phyloP scores from a whole-genome alignment of 2,329 filamentous ascomycete species.

The Talaromyces pinophilus region DNA sequence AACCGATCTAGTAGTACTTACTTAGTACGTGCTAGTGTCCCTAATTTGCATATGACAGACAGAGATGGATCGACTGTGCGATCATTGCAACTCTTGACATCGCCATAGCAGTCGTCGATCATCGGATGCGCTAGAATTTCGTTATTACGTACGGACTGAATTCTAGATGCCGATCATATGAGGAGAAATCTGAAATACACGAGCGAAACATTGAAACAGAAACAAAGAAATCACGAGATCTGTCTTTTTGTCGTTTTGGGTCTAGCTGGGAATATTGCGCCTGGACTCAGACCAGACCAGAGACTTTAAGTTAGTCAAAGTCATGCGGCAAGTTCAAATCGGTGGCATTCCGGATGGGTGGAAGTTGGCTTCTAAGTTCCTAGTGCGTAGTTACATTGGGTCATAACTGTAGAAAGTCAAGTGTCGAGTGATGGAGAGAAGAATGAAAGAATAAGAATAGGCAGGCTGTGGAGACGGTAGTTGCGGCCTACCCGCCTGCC shows the following conservation, averaged over 20 bases:
- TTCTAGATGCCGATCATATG: conserved; percentile 6
- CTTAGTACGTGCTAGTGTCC: background rate
- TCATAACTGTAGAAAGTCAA: background rate
- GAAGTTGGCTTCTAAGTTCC: background rate
- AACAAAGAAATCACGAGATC: background rate
- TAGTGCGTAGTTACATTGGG: background rate
- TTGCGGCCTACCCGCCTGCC: conserved; percentile 9
- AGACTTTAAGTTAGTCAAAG: background rate
- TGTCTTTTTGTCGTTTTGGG: background rate
- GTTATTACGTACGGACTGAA: background rate
- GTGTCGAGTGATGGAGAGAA: background rate
- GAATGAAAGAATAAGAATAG: background rate
- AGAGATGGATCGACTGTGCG: conserved; percentile 3
- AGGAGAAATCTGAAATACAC: background rate
- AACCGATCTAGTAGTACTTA: background rate
- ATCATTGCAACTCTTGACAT: background rate
- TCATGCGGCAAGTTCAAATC: conserved; percentile 8
- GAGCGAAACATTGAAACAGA: conserved; percentile 1
- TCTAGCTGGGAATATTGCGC: background rate
- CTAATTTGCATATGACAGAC: background rate
- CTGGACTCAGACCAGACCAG: background rate
- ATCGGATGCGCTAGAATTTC: conserved; percentile 2
- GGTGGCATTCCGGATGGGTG: background rate
- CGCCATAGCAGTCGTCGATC: background rate
- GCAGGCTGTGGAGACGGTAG: background rate